Conservation (phyloP, 148 eudicot species). For the Silene latifolia region DNA sequence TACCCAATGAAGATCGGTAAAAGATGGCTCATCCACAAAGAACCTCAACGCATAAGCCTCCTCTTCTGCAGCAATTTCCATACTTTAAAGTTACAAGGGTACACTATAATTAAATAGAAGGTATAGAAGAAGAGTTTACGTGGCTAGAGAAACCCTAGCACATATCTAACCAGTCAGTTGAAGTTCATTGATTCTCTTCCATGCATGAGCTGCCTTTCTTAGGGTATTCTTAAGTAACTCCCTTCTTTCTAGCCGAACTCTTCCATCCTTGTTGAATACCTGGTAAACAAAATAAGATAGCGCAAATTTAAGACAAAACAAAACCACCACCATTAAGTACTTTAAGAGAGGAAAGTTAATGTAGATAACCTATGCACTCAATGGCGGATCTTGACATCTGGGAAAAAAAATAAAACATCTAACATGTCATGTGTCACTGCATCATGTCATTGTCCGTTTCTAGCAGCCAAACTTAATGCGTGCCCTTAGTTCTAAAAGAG, state of each 20-base stretch:
- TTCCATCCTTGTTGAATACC: slow-evolving; percentile 69
- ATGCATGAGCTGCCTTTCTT: slow-evolving; percentile 79
- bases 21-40: slow-evolving; percentile 81
- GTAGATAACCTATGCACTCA: background rate
- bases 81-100: background rate
- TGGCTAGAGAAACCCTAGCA: background rate
- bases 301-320: background rate
- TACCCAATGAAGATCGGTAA: slow-evolving; percentile 95
- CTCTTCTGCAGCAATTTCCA: slow-evolving; percentile 51
- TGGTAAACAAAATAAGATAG: slow-evolving; percentile 26
- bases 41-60: slow-evolving; percentile 60
- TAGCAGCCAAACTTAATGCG: background rate
- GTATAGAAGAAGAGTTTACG: background rate
- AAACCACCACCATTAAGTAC: background rate
- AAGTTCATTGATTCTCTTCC: slow-evolving; percentile 75
- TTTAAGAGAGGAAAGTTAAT: background rate
- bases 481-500: background rate
- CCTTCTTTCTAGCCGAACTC: slow-evolving; percentile 69
- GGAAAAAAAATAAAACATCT: background rate
- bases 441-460: background rate
- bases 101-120: background rate
- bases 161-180: slow-evolving; percentile 56
- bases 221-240: slow-evolving; percentile 75
- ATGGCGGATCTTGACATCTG: background rate
- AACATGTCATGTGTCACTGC: too few relatives aligned